phyloP scores from a whole-genome alignment of 2,329 filamentous ascomycete genomes.

The Colletotrichum spinosum region DNA sequence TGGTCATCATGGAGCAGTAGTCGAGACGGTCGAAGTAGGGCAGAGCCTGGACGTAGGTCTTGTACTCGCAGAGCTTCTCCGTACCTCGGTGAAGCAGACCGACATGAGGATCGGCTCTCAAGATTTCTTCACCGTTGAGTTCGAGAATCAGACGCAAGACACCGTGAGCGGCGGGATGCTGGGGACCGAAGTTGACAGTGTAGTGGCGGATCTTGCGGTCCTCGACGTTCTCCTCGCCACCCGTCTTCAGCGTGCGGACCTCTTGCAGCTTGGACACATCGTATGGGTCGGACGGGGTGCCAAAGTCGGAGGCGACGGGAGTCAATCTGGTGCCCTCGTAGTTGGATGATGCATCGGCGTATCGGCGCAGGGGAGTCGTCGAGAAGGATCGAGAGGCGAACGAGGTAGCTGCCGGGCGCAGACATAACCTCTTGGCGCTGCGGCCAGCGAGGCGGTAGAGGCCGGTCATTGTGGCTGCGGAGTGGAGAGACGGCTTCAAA shows the following conservation, averaged over 20 bases:
- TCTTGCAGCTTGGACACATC: constrained; percentile 57
- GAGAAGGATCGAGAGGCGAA: constrained; percentile 71
- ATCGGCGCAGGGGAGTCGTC: constrained; percentile 70
- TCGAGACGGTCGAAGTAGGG: constrained; percentile 99
- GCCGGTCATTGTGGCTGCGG: constrained; percentile 71
- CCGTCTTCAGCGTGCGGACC: constrained; percentile 55
- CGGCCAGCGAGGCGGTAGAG: constrained; percentile 79
- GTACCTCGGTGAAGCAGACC: constrained; percentile 96
- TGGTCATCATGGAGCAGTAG: constrained; percentile 99
- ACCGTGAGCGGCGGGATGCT: constrained; percentile 98
- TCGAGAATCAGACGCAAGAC: constrained; percentile 98
- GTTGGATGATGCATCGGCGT: constrained; percentile 65
- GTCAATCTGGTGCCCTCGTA: constrained; percentile 71
- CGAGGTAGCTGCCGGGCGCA: constrained; percentile 55
- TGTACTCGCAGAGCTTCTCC: constrained; percentile 99
- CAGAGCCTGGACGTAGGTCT: constrained; percentile 97
- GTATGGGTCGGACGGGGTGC: constrained; percentile 60
- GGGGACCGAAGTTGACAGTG: constrained; percentile 98
- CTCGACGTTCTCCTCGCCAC: constrained; percentile 60
- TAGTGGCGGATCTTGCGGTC: constrained; percentile 96
- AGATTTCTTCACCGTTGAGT: constrained; percentile 96
- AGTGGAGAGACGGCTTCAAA: constrained; percentile 45
- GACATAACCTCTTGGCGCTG: constrained; percentile 75
- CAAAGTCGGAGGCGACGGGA: constrained; percentile 74
- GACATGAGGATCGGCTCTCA: constrained; percentile 96